Conservation (phyloP, 176 grass and related monocot species). For the Zea mays region DNA sequence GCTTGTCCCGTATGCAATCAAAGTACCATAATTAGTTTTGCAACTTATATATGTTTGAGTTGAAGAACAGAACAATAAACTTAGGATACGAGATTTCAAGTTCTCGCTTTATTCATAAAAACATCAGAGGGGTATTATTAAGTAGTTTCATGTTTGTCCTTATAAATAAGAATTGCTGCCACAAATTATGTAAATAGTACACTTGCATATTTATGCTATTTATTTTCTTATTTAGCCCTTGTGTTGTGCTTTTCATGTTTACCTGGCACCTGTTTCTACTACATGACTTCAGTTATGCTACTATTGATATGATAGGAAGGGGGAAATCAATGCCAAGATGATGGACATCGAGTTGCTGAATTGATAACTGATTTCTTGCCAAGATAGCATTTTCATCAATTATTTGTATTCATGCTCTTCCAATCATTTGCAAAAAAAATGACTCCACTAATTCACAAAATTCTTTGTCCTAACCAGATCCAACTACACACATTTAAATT, state of each 20-base stretch:
- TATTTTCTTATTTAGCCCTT: not conserved
- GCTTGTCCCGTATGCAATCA: slow-evolving; percentile 20
- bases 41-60: not conserved
- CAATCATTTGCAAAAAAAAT: not conserved
- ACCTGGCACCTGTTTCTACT: not conserved
- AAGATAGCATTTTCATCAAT: not conserved
- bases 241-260: not conserved
- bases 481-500: not conserved
- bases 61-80: not conserved
- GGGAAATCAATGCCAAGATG: not conserved
- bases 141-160: not conserved
- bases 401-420: not conserved
- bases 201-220: not conserved
- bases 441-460: not conserved
- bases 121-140: not conserved
- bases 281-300: not conserved
- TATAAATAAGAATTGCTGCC: not conserved
- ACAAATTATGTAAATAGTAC: not conserved
- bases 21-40: not conserved
- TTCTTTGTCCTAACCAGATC: not conserved
- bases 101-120: not conserved
- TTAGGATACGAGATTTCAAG: not conserved
- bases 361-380: not conserved
- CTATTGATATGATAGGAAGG: not conserved
- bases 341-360: not conserved